These are phyloP conservation scores for Apiotrichum mycotoxinovorans DNA, from an alignment of 1,284 basidiomycete genomes.

Conservation along the genomic window DNA sequence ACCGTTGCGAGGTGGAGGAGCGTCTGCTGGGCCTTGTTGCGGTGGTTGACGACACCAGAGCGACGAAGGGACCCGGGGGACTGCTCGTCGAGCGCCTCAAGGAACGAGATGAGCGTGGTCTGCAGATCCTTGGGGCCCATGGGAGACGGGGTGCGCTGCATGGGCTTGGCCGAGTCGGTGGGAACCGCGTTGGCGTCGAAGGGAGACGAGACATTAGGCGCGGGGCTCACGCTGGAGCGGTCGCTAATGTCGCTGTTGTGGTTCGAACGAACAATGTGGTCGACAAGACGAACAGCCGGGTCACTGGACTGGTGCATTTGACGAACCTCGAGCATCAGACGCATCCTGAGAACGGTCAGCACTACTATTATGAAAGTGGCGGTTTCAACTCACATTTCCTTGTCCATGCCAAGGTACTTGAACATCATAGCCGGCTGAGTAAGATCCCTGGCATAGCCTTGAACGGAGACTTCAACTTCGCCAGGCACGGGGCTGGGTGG, in stretches of 20 bases:
- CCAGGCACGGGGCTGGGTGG: constrained; percentile 80
- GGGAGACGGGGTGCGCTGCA: constrained; percentile 55
- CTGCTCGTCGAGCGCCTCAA: constrained; percentile 49
- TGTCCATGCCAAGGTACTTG: constrained; percentile 40
- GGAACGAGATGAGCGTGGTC: constrained; percentile 70
- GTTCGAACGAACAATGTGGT: constrained; percentile 26
- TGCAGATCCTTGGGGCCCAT: constrained; percentile 57
- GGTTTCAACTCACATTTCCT: constrained; percentile 36
- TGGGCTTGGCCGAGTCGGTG: constrained; percentile 27
- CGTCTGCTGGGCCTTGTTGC: constrained; percentile 65
- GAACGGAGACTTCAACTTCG: constrained; percentile 81
- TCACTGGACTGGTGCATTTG: constrained; percentile 35
- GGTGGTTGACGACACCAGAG: constrained; percentile 63
- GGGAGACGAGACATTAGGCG: constrained; percentile 18
- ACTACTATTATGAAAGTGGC: background rate
- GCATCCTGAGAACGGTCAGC: constrained; percentile 28
- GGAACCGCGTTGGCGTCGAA: constrained; percentile 36
- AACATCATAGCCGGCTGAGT: constrained; percentile 33
- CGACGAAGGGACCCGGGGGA: constrained; percentile 44
- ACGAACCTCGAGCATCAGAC: constrained; percentile 39
- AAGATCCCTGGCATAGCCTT: constrained; percentile 51
- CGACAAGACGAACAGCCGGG: constrained; percentile 39
- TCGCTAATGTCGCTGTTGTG: constrained; percentile 33
- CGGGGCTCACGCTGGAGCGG: constrained; percentile 30
- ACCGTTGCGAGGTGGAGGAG: constrained; percentile 82